These are phyloP conservation scores for Geosmithia morbida DNA, from an alignment of 2,329 filamentous ascomycete species.

Conservation along the genomic window DNA sequence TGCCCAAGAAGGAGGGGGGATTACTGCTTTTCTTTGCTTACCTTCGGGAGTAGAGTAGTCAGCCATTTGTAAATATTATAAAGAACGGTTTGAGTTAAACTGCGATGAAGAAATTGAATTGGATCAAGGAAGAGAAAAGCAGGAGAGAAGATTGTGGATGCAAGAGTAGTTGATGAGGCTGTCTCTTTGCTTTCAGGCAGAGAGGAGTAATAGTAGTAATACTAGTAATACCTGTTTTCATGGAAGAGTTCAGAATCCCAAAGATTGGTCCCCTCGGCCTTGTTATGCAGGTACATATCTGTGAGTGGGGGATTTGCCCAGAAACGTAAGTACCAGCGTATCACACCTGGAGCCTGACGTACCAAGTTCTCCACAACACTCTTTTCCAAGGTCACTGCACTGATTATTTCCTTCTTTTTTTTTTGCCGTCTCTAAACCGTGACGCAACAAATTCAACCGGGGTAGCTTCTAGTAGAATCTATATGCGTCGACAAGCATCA, in stretches of 20 bases:
- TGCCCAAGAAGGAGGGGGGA: neutral
- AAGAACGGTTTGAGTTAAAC: neutral
- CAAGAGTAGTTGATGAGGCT: conserved; percentile 3
- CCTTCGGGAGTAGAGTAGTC: conserved; percentile 22
- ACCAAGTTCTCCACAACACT: neutral
- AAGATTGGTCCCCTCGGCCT: conserved; percentile 14
- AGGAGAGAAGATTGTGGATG: conserved; percentile 5
- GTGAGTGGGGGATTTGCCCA: neutral
- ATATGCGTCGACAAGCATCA: too few species aligned
- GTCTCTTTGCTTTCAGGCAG: too few species aligned
- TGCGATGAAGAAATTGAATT: too few species aligned
- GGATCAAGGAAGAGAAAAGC: neutral
- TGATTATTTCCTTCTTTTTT: too few species aligned
- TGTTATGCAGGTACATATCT: neutral
- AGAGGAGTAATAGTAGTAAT: too few species aligned
- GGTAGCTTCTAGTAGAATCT: too few species aligned
- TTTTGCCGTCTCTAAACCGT: too few species aligned
- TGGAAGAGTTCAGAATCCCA: conserved; percentile 29
- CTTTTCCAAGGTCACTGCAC: neutral
- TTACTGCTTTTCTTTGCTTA: conserved; percentile 7
- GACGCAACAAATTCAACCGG: too few species aligned
- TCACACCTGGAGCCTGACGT: neutral
- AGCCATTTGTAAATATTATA: conserved; percentile 9
- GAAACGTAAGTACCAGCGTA: conserved; percentile 1
- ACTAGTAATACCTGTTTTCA: neutral